phyloP scores from a whole-genome alignment of 2,329 filamentous ascomycete genomes.

The Epichloe typhina region DNA sequence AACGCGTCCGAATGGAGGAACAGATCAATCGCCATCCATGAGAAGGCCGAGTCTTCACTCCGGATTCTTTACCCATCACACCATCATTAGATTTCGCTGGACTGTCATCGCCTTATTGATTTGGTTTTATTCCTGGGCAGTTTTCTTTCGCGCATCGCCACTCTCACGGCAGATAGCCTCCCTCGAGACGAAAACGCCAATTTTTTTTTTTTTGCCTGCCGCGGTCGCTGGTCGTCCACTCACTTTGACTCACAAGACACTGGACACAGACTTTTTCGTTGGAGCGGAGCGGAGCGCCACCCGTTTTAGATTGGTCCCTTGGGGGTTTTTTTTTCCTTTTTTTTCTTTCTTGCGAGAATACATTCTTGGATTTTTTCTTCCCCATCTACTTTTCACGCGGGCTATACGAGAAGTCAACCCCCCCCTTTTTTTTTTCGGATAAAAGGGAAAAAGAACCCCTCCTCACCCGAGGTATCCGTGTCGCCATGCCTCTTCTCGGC shows the following conservation, averaged over 20 bases:
- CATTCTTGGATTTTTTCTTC: background rate
- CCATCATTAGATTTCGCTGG: background rate
- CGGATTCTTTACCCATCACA: background rate
- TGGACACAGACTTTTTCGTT: background rate
- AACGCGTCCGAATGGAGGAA: too few species aligned
- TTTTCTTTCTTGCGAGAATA: background rate
- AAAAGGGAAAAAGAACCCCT: background rate
- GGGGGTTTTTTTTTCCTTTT: background rate
- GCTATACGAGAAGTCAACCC: background rate
- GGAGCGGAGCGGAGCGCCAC: background rate
- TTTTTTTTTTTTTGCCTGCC: too few species aligned
- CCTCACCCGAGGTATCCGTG: background rate
- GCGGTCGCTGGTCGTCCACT: background rate
- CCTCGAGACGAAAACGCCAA: too few species aligned
- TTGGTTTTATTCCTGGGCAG: too few species aligned
- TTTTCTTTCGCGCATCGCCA: too few species aligned
- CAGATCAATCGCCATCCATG: too few species aligned
- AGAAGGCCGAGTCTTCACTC: background rate
- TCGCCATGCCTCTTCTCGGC: conserved; percentile 26
- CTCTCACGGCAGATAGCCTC: too few species aligned
- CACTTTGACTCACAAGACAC: background rate
- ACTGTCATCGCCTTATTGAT: too few species aligned
- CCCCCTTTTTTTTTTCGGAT: background rate
- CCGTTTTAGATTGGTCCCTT: background rate
- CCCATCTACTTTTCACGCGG: background rate